Percentiles rank a stretch among this genome's conserved stretches.
phyloP scores from a whole-genome alignment of 2,329 filamentous ascomycete species.

The Reticulascus tulasneorum region DNA sequence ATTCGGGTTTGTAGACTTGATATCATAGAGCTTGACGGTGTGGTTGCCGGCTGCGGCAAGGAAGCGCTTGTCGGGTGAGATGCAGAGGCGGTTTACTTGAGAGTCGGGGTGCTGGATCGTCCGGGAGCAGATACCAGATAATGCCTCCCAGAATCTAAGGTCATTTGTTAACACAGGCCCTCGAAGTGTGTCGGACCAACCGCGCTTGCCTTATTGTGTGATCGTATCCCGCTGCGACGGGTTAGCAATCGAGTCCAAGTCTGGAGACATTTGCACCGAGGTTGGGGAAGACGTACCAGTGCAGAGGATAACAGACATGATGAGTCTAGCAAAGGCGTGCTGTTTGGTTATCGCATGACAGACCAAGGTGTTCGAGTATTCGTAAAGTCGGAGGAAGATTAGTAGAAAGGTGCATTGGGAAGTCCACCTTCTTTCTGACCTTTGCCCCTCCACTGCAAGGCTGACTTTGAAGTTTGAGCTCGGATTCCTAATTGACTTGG shows the following conservation, averaged over 20 bases:
- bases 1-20: conserved; percentile 96
- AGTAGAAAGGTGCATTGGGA: not conserved
- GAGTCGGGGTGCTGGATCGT: conserved; percentile 98
- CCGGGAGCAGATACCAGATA: conserved; percentile 95
- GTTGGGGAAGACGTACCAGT: conserved; percentile 42
- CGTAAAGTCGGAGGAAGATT: not conserved
- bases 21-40: conserved; percentile 96
- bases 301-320: conserved; percentile 60
- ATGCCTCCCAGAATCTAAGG: conserved; percentile 89
- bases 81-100: conserved; percentile 96
- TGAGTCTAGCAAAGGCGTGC: conserved; percentile 7
- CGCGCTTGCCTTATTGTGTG: conserved; percentile 54
- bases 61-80: conserved; percentile 95
- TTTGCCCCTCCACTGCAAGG: conserved; percentile 12
- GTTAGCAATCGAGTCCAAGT: conserved; percentile 3
- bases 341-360: conserved; percentile 14
- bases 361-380: not conserved
- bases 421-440: too few relatives aligned
- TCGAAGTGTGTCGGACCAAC: not conserved
- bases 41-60: conserved; percentile 77
- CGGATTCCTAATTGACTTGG: conserved; percentile 8
- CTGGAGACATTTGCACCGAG: conserved; percentile 2
- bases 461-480: conserved; percentile 6
- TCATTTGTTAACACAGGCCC: conserved; percentile 11
- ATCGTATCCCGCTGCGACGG: conserved; percentile 53